These are phyloP conservation scores for Neoscytalidium dimidiatum DNA, from an alignment of 2,329 filamentous ascomycete genomes.

Conservation along the genomic window DNA sequence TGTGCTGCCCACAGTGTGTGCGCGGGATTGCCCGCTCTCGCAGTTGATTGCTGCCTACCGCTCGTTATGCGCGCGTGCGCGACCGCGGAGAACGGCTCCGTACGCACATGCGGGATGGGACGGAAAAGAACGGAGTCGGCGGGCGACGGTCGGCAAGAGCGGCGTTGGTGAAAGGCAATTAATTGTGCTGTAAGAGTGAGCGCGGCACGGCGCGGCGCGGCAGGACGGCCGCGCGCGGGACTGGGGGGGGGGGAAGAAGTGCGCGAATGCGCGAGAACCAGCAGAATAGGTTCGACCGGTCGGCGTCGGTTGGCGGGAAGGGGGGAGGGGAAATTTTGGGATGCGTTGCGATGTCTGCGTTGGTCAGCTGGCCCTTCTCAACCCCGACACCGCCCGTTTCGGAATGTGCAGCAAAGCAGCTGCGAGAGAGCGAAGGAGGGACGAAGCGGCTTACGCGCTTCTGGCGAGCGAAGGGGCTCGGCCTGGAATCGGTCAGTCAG, in stretches of 20 bases:
- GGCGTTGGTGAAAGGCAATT: neutral
- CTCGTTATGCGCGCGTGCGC: neutral
- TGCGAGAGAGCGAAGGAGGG: neutral
- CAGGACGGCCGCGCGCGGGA: neutral
- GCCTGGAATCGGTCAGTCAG: no score
- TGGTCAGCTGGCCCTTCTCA: neutral
- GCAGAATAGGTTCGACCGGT: neutral
- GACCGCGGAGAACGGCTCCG: neutral
- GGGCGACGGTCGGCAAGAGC: neutral
- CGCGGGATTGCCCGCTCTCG: no score
- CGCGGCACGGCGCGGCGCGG: neutral
- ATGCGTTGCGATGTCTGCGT: neutral
- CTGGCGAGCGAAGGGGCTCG: no score
- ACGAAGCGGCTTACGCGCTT: constrained; percentile 15
- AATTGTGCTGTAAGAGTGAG: neutral
- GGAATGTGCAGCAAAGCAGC: neutral
- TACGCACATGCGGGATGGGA: neutral
- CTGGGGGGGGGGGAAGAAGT: neutral
- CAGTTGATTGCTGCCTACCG: neutral
- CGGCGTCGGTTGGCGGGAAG: neutral
- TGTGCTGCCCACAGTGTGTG: no score
- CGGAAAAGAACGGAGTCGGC: neutral
- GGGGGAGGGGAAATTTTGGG: neutral
- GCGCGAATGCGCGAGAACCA: constrained; percentile 1
- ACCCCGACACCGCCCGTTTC: constrained; percentile 5